Conservation (phyloP, 768 basidiomycete species). For the Naganishia antarctica region DNA sequence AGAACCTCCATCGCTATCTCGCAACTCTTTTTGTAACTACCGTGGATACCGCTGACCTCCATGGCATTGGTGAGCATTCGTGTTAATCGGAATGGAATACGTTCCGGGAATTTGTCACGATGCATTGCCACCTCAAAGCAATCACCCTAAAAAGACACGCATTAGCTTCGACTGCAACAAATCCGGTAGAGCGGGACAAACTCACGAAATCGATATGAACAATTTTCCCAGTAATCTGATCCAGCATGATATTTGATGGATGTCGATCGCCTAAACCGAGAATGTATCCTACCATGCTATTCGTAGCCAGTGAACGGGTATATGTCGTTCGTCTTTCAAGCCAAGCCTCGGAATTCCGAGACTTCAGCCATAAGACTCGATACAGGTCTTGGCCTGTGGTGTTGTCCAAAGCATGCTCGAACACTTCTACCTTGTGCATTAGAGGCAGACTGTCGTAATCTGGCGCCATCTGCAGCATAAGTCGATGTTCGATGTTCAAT, state of each 20-base stretch:
- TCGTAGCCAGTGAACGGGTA: constrained; percentile 89
- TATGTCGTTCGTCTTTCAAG: constrained; percentile 92
- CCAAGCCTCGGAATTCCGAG: constrained; percentile 93
- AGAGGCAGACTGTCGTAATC: constrained; percentile 92
- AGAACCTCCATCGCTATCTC: constrained; percentile 97
- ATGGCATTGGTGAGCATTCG: constrained; percentile 98
- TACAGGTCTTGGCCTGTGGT: constrained; percentile 98
- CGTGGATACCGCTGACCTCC: constrained; percentile 99
- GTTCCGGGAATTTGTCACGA: constrained; percentile 97
- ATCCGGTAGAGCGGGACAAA: constrained; percentile 41
- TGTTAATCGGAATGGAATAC: constrained; percentile 94
- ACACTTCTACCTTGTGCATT: constrained; percentile 97
- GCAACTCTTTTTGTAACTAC: constrained; percentile 90
- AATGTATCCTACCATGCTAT: constrained; percentile 98
- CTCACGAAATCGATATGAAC: constrained; percentile 65
- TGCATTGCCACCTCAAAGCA: constrained; percentile 98
- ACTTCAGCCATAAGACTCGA: constrained; percentile 93
- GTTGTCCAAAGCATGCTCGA: constrained; percentile 96
- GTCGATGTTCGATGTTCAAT: constrained; percentile 94
- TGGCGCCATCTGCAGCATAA: constrained; percentile 99
- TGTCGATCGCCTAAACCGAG: constrained; percentile 96
- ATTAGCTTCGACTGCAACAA: background rate
- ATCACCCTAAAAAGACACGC: constrained; percentile 60
- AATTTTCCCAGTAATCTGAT: constrained; percentile 85
- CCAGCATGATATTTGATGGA: constrained; percentile 88